These are phyloP conservation scores for Tulasnella sp. DNA, from an alignment of 768 basidiomycete genomes.

Conservation along the genomic window DNA sequence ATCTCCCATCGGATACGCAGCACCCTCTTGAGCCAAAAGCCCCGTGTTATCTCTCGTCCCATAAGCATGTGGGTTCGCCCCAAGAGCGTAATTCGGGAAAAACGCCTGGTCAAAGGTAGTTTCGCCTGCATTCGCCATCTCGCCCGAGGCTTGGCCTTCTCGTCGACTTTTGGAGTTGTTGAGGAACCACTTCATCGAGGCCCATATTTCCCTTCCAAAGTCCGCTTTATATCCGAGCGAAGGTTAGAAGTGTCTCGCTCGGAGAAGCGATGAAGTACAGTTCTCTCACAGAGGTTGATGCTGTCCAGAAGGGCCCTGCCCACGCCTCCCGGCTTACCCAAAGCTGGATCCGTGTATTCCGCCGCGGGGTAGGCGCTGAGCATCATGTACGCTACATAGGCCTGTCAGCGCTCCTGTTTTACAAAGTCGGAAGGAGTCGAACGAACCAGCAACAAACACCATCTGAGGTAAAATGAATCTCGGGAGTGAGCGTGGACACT, in stretches of 20 bases:
- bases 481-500: neutral
- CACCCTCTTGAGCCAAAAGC: neutral
- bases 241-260: neutral
- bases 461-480: slow-evolving; percentile 48
- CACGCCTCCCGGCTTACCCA: slow-evolving; percentile 44
- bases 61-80: neutral
- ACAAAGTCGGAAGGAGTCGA: too few relatives aligned
- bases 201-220: slow-evolving; percentile 60
- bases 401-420: neutral
- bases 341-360: slow-evolving; percentile 51
- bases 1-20: neutral
- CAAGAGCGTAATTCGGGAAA: neutral
- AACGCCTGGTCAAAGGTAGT: neutral
- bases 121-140: neutral
- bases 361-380: slow-evolving; percentile 68
- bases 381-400: slow-evolving; percentile 52
- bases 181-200: slow-evolving; percentile 61
- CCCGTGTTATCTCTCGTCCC: neutral
- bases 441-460: slow-evolving; percentile 64
- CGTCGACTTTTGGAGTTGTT: slow-evolving; percentile 36
- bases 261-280: neutral
- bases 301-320: slow-evolving; percentile 62
- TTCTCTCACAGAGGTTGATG: slow-evolving; percentile 48
- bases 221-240: slow-evolving; percentile 48
- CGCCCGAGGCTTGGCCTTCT: neutral